Evolutionary conservation across 768 basidiomycete species (phyloP), one percentile per base, ranked within the genome.

Genomic region (Naganishia vaughanmartiniae): DNA sequence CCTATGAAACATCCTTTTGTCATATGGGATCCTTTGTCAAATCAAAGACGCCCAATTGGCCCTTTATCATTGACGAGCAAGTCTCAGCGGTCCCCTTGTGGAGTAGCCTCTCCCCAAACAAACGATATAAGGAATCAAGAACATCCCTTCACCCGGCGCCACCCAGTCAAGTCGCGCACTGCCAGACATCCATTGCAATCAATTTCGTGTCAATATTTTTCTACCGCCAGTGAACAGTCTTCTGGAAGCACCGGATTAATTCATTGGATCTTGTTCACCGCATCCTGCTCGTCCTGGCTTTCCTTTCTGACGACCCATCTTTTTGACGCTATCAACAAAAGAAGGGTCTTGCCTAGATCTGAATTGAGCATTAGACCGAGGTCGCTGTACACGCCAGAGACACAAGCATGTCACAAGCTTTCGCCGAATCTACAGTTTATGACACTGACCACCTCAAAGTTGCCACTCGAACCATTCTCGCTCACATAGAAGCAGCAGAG

Each of bases 1-100:
- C 60, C 24, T 17, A 42, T 45, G 60, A 63, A 42, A 63, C 60
- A 36, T 63, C 60, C 60, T 63, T 63, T 63, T 63, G 60, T 63
- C 17, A 12, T 45, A 24, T 17, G 24, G 7, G 28, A 12, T 63
- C 60, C 60, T 45, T 63, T 63, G 60, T 63, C n/a, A 17, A 34
- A 4, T 31, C 19, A 34, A 26, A 19, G n/a, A 21, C 14, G 24
- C 4, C 6, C 48, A 51, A 51, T n/a, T n/a, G 21, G 11, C 60
- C 60, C 60, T 63, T 63, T 63, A 12, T 51, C 48, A 26, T 42
- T 42, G 42, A 42, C 5, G 10, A 42, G 15, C 42, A 42, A 15
- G 42, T 15, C 2, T 15, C 14, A 42, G 42, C 15, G 17, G 42
- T 15, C 14, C 14, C 42, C 42, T 42, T 15, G 17, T 42, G 42